Conservation (phyloP, 2,329 filamentous ascomycete genomes). For the Fusarium sp. region DNA sequence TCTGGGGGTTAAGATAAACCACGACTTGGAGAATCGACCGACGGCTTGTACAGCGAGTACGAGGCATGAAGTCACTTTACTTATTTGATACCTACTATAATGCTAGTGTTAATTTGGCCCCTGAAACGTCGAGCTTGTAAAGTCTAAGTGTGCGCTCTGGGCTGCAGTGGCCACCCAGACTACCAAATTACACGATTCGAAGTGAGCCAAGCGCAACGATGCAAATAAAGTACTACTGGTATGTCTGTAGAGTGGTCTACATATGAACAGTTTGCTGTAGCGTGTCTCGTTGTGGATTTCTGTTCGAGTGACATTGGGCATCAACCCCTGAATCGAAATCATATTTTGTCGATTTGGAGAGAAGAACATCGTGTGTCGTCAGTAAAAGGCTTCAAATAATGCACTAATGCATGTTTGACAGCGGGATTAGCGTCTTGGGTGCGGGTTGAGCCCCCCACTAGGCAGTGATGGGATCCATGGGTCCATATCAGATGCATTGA, state of each 20-base stretch:
- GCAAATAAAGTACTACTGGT: neutral
- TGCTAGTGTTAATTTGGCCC: neutral
- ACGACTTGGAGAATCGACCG: neutral
- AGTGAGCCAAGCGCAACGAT: neutral
- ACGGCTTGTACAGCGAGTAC: neutral
- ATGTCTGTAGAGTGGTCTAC: neutral
- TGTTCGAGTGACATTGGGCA: neutral
- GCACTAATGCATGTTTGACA: neutral
- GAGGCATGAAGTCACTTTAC: neutral
- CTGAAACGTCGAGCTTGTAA: neutral
- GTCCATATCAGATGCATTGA: neutral
- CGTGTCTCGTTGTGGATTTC: neutral
- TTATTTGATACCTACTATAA: neutral
- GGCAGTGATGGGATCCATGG: slow-evolving; percentile 13
- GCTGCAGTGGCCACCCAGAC: neutral
- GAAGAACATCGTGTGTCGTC: neutral
- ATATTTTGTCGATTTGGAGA: neutral
- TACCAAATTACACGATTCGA: neutral
- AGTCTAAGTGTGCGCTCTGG: neutral
- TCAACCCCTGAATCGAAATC: neutral
- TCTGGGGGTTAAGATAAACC: neutral
- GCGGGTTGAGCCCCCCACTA: neutral
- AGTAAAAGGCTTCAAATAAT: neutral
- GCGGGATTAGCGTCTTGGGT: neutral
- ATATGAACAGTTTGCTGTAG: neutral